Percentiles rank a stretch among this genome's conserved stretches.
Conservation (phyloP, 306 rosid species). For the Abrus precatorius region DNA sequence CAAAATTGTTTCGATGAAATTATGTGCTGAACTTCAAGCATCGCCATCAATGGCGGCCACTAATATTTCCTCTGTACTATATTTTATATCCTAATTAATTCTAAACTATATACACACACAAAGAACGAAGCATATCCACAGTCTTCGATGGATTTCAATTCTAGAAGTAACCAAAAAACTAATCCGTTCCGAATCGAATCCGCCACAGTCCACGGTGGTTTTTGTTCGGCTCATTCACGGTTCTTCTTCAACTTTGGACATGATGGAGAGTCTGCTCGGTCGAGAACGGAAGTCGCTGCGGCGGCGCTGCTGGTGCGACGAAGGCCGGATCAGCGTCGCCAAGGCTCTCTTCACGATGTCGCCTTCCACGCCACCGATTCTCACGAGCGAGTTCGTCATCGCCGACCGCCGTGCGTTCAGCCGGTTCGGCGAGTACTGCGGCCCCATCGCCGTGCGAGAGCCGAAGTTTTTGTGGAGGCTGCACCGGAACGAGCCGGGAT, state of each 20-base stretch:
- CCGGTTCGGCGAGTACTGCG: constrained; percentile 61
- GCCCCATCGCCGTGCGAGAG: constrained; percentile 47
- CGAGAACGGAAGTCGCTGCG: constrained; percentile 61
- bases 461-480: constrained; percentile 66
- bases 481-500: constrained; percentile 87
- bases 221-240: neutral
- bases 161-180: constrained; percentile 53
- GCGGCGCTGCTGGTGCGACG: constrained; percentile 74
- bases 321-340: constrained; percentile 75
- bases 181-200: constrained; percentile 49
- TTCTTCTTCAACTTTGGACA: constrained; percentile 50
- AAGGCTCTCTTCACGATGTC: constrained; percentile 72
- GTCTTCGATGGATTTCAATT: constrained; percentile 36
- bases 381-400: constrained; percentile 81
- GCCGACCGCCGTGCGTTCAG: constrained; percentile 82
- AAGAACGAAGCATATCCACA: neutral
- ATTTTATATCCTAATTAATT: neutral
- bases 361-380: constrained; percentile 83
- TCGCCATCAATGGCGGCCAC: constrained; percentile 45
- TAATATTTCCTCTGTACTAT: neutral
- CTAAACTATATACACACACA: constrained; percentile 16
- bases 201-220: neutral
- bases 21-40: constrained; percentile 27
- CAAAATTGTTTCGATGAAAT: constrained; percentile 22
- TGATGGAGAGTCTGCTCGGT: constrained; percentile 75